These are phyloP conservation scores for Phytophthora colocasiae DNA, from an alignment of 352 stramenopile species.

Conservation along the genomic window DNA sequence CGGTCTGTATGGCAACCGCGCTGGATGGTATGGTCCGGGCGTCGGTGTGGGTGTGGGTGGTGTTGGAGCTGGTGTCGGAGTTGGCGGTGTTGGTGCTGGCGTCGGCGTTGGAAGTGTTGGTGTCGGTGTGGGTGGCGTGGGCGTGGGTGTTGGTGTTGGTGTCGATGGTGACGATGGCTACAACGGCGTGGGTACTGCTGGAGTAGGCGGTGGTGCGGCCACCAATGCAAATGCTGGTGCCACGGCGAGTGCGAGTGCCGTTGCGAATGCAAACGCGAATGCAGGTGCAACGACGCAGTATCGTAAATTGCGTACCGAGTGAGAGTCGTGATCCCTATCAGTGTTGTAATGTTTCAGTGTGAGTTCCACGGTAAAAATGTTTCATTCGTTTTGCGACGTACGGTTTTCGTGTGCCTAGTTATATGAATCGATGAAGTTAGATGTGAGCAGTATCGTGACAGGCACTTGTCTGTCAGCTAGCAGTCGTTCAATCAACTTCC, in stretches of 20 bases:
- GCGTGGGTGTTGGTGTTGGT: background rate
- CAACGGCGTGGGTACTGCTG: constrained; percentile 1
- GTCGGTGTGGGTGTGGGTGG: background rate
- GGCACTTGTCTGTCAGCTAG: constrained; percentile 1
- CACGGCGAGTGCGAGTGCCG: constrained; percentile 3
- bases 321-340: background rate
- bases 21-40: background rate
- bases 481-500: constrained; percentile 1
- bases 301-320: constrained; percentile 14
- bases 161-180: constrained; percentile 1
- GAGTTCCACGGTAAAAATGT: no score
- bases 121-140: background rate
- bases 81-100: constrained; percentile 1
- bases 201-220: background rate
- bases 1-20: constrained; percentile 1
- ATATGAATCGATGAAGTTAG: no score
- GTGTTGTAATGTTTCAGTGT: no score
- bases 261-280: constrained; percentile 7
- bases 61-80: background rate
- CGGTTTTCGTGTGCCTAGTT: no score
- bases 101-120: background rate
- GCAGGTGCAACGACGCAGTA: constrained; percentile 5
- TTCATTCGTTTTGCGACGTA: no score
- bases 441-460: no score
- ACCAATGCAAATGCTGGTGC: constrained; percentile 17